A percentile compares a stretch with the other conserved stretches of the same genome.
Evolutionary conservation across 1,284 basidiomycete genomes (phyloP).

Genomic region (Paramarasmius palmivorus): DNA sequence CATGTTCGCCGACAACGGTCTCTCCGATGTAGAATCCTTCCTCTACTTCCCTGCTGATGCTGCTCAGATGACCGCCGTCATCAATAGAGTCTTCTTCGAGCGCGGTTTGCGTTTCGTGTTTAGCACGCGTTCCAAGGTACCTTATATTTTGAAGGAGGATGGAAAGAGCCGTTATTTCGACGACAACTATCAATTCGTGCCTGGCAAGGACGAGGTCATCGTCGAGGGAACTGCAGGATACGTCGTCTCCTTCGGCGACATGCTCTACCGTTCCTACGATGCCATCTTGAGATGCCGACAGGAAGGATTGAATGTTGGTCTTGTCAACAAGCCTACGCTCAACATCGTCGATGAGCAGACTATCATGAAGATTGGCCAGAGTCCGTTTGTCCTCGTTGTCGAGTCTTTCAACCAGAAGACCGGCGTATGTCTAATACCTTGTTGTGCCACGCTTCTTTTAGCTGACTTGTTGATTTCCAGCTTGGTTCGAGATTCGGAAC

Average conservation of each 20-base stretch:
- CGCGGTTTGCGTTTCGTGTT: slow-evolving; percentile 81
- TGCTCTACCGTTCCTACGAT: slow-evolving; percentile 80
- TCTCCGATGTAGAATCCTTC: slow-evolving; percentile 73
- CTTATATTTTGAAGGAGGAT: slow-evolving; percentile 80
- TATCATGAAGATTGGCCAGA: slow-evolving; percentile 69
- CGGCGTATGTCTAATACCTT: slow-evolving; percentile 49
- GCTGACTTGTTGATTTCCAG: slow-evolving; percentile 30
- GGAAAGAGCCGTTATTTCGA: slow-evolving; percentile 68
- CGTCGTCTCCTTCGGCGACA: slow-evolving; percentile 80
- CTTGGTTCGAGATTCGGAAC: slow-evolving; percentile 82
- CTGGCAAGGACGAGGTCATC: slow-evolving; percentile 80
- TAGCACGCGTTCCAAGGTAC: slow-evolving; percentile 84
- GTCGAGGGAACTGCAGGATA: slow-evolving; percentile 71
- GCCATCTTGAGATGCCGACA: slow-evolving; percentile 73
- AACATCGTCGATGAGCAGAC: slow-evolving; percentile 80
- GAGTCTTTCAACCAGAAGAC: slow-evolving; percentile 89
- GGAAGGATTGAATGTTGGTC: slow-evolving; percentile 74
- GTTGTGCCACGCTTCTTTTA: background rate
- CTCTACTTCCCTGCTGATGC: slow-evolving; percentile 87
- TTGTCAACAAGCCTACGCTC: slow-evolving; percentile 83
- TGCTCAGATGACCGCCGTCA: slow-evolving; percentile 76
- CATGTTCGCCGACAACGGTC: slow-evolving; percentile 84
- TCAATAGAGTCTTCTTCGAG: slow-evolving; percentile 79
- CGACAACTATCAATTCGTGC: slow-evolving; percentile 73
- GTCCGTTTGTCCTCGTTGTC: slow-evolving; percentile 77